A percentile compares a stretch with the other conserved stretches of the same genome.
phyloP scores from a whole-genome alignment of 352 stramenopile genomes.

The Phytophthora parvispora region DNA sequence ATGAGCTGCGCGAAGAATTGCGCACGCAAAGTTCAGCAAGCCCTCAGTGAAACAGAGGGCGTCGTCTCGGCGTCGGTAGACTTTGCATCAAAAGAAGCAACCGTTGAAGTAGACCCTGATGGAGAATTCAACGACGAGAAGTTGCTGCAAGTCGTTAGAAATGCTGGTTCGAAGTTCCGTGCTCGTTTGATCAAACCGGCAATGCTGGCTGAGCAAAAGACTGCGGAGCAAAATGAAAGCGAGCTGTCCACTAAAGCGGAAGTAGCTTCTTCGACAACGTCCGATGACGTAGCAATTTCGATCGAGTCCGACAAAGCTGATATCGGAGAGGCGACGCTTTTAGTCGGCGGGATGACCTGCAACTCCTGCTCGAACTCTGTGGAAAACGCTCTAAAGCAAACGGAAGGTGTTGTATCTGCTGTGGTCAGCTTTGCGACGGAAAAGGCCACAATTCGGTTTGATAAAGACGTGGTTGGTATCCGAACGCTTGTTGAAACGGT shows the following conservation, averaged over 20 bases:
- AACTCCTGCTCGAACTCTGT: conserved; percentile 94
- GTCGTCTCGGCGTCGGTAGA: conserved; percentile 82
- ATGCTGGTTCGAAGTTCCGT: conserved; percentile 34
- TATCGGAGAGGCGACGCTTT: conserved; percentile 68
- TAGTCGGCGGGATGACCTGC: conserved; percentile 94
- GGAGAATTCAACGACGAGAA: conserved; percentile 70
- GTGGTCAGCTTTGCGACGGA: conserved; percentile 92
- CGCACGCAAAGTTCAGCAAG: conserved; percentile 74
- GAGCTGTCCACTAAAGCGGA: conserved; percentile 9
- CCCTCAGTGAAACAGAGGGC: conserved; percentile 61
- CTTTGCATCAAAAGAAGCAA: conserved; percentile 69
- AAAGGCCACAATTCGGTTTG: conserved; percentile 82
- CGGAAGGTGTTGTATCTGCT: conserved; percentile 78
- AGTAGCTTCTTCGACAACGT: conserved; percentile 10
- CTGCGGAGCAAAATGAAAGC: conserved; percentile 1
- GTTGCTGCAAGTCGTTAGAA: conserved; percentile 61
- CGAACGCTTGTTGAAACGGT: conserved; percentile 90
- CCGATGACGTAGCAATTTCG: conserved; percentile 46
- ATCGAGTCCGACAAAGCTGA: conserved; percentile 65
- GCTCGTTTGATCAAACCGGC: conserved; percentile 27
- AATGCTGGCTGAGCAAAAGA: background rate
- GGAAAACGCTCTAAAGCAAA: conserved; percentile 84
- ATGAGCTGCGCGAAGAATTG: conserved; percentile 81
- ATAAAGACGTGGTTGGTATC: conserved; percentile 80
- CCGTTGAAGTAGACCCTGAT: conserved; percentile 65